Evolutionary conservation across 148 eudicot species (phyloP).

Genomic region (Tetragonia tetragonoides): DNA sequence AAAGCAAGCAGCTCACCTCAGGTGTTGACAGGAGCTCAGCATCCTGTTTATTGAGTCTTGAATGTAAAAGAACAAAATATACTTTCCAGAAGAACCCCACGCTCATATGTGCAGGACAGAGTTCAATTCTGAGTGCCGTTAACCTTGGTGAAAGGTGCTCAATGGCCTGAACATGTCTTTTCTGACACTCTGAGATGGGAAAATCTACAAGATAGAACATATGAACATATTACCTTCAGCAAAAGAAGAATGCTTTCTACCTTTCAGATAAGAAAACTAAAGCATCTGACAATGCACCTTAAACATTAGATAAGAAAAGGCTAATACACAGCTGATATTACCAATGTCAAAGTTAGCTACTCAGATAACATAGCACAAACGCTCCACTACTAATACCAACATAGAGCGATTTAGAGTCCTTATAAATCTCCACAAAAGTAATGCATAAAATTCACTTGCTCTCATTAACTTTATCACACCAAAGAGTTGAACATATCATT

Average conservation of each 20-base stretch:
- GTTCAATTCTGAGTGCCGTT: constrained; percentile 88
- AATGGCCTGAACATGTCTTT: constrained; percentile 61
- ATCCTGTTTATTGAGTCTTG: constrained; percentile 74
- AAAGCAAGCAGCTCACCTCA: constrained; percentile 46
- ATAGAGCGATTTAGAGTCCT: no score
- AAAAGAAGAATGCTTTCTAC: background rate
- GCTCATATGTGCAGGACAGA: constrained; percentile 83
- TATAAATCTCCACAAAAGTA: background rate
- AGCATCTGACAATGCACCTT: no score
- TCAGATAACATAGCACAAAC: no score
- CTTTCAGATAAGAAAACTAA: no score
- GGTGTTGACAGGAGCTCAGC: constrained; percentile 68
- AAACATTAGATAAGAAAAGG: no score
- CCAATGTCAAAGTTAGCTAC: no score
- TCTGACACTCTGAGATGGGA: constrained; percentile 66
- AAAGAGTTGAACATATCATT: background rate
- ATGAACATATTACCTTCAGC: background rate
- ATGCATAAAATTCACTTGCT: background rate
- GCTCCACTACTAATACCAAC: no score
- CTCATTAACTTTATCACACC: background rate
- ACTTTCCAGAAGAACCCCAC: constrained; percentile 88
- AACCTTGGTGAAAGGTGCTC: constrained; percentile 67
- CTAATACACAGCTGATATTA: no score
- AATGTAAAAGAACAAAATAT: constrained; percentile 77
- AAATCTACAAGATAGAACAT: constrained; percentile 50